phyloP scores from a whole-genome alignment of 2,329 filamentous ascomycete genomes.

The Aureobasidium pullulans region DNA sequence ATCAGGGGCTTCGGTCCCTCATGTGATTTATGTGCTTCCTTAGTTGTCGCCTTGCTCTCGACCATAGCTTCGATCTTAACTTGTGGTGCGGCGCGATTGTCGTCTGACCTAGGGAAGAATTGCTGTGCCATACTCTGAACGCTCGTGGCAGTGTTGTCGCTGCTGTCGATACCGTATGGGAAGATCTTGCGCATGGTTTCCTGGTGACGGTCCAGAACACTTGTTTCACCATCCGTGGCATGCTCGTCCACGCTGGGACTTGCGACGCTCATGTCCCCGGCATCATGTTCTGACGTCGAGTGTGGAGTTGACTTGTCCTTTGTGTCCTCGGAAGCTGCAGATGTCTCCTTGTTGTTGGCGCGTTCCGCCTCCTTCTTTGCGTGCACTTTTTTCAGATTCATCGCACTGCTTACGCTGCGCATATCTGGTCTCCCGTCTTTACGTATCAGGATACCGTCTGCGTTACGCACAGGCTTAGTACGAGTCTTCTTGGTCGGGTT shows the following conservation, averaged over 20 bases:
- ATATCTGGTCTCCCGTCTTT: constrained; percentile 46
- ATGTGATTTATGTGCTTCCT: not conserved
- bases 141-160: not conserved
- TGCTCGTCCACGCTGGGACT: constrained; percentile 16
- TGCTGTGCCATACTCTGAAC: constrained; percentile 17
- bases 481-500: constrained; percentile 38
- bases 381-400: constrained; percentile 45
- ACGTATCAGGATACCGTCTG: constrained; percentile 43
- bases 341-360: constrained; percentile 23
- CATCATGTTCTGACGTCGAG: constrained; percentile 7
- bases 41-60: not conserved
- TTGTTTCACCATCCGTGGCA: constrained; percentile 18
- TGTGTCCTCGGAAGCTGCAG: constrained; percentile 13
- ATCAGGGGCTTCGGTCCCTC: not conserved
- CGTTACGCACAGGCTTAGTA: constrained; percentile 44
- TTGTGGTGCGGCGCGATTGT: not conserved
- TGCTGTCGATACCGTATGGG: constrained; percentile 18
- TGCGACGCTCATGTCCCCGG: not conserved
- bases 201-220: constrained; percentile 20
- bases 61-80: constrained; percentile 14
- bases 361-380: constrained; percentile 39
- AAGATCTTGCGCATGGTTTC: constrained; percentile 28
- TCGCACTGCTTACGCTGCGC: constrained; percentile 45
- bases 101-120: constrained; percentile 18
- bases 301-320: constrained; percentile 1